Conservation (phyloP, 345 rosid species). For the Litchi chinensis region DNA sequence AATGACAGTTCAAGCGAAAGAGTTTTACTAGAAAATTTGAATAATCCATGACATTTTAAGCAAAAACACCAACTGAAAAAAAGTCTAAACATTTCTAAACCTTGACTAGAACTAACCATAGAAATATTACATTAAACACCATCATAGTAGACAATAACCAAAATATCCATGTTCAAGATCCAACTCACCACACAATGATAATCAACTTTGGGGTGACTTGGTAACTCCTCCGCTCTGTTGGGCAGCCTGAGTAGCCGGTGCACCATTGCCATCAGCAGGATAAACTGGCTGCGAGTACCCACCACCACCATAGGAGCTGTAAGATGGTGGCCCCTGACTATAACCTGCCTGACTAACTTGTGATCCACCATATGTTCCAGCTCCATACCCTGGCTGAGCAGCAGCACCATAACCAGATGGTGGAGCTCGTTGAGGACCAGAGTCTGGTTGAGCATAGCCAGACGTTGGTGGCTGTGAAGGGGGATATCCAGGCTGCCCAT, state of each 20-base stretch:
- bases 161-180: not conserved
- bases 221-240: constrained; percentile 62
- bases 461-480: constrained; percentile 64
- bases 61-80: not conserved
- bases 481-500: constrained; percentile 70
- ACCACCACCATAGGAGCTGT: constrained; percentile 57
- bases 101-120: constrained; percentile 15
- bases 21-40: not conserved
- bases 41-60: not conserved
- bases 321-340: constrained; percentile 63
- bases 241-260: constrained; percentile 53
- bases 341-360: constrained; percentile 55
- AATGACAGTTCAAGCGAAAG: not conserved
- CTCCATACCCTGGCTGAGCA: constrained; percentile 54
- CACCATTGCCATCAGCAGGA: constrained; percentile 52
- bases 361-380: constrained; percentile 46
- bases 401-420: constrained; percentile 41
- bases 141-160: not conserved
- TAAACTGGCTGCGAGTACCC: constrained; percentile 51
- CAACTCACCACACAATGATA: not conserved
- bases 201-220: constrained; percentile 69
- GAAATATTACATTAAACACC: constrained; percentile 11
- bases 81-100: constrained; percentile 14
- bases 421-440: constrained; percentile 50
- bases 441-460: constrained; percentile 49